Evolutionary conservation across 495 filamentous ascomycete species (phyloP).

Genomic region (Immersiella caudata): DNA sequence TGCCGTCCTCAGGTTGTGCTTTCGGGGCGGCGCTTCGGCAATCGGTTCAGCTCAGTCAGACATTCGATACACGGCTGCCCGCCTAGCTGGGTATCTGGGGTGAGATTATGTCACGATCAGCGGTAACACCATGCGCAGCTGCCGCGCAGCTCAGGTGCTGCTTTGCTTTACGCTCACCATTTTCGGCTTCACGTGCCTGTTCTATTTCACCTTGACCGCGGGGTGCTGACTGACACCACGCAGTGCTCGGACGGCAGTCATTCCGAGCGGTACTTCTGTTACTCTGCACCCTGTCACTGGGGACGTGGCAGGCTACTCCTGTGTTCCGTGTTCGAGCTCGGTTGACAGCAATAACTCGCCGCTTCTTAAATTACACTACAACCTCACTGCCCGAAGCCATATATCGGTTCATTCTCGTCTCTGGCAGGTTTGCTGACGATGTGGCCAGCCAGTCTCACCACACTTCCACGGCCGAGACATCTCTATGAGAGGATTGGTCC

Average conservation of each 20-base stretch:
- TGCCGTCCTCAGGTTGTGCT: not conserved
- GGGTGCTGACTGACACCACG: not conserved
- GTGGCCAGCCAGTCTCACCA: not conserved
- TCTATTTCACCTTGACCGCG: not conserved
- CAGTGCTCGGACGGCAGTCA: not conserved
- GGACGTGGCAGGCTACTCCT: too few species aligned
- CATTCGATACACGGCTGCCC: slow-evolving; percentile 4
- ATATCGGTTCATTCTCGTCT: not conserved
- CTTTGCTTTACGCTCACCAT: not conserved
- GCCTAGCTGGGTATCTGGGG: slow-evolving; percentile 5
- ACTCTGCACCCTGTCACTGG: not conserved
- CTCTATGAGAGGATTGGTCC: not conserved
- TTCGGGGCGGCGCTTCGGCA: not conserved
- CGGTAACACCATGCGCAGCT: slow-evolving; percentile 4
- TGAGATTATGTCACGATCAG: slow-evolving; percentile 27
- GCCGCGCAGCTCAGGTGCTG: not conserved
- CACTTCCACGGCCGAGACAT: not conserved
- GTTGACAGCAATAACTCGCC: too few species aligned
- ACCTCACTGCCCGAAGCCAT: not conserved
- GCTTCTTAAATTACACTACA: not conserved
- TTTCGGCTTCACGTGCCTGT: not conserved
- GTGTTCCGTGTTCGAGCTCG: too few species aligned
- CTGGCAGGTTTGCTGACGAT: not conserved
- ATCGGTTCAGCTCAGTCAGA: not conserved
- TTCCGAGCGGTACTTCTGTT: not conserved